Conservation (phyloP, 2,329 filamentous ascomycete genomes). For the Verticillium tricorpus region DNA sequence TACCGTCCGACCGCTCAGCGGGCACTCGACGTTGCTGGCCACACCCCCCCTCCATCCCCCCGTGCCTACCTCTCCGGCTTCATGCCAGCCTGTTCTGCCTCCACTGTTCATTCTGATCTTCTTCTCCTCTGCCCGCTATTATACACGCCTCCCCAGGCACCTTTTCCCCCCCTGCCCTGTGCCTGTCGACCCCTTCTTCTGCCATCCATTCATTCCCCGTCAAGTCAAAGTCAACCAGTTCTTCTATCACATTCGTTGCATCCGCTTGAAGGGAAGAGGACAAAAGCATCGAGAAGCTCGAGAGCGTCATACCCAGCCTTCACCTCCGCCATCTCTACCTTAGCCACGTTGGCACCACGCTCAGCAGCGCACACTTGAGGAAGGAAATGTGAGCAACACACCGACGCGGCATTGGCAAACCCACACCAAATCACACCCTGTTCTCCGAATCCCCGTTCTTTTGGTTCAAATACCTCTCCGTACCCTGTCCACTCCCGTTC, state of each 20-base stretch:
- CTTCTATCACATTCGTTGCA: not conserved
- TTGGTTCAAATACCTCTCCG: slow-evolving; percentile 26
- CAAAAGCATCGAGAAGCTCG: not conserved
- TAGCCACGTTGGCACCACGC: not conserved
- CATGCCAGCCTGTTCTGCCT: not conserved
- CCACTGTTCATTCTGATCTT: not conserved
- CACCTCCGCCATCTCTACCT: not conserved
- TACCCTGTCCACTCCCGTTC: slow-evolving; percentile 17
- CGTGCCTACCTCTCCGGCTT: not conserved
- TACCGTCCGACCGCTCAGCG: not conserved
- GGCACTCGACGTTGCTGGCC: not conserved
- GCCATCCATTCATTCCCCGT: not conserved
- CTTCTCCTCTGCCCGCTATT: not conserved
- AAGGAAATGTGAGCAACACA: not conserved
- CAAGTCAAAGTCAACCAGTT: not conserved
- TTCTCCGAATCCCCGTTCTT: slow-evolving; percentile 24
- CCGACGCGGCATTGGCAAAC: slow-evolving; percentile 17
- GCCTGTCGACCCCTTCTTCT: not conserved
- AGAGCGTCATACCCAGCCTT: not conserved
- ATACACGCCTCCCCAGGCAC: not conserved
- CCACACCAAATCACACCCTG: slow-evolving; percentile 29
- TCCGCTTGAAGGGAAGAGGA: not conserved
- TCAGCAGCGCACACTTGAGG: not conserved
- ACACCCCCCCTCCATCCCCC: slow-evolving; percentile 4
- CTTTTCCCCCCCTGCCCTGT: not conserved